Evolutionary conservation across 805 yeast genomes (phyloP).

Genomic region (Ogataea trehaloabstinens): DNA sequence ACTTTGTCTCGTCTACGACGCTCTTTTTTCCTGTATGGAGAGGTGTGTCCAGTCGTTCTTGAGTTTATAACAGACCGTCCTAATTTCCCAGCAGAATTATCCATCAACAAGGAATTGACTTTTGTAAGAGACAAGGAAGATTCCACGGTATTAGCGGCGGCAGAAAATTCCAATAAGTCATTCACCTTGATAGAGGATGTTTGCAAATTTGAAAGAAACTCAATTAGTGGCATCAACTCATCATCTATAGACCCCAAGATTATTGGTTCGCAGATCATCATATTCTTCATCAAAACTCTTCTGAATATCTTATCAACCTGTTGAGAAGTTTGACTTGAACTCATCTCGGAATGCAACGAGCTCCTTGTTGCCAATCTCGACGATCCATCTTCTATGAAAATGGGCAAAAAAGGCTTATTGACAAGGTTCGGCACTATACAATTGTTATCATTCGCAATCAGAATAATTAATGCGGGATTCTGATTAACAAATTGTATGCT

Average conservation of each 20-base stretch:
- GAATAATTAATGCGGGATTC: slow-evolving; percentile 26
- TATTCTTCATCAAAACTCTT: slow-evolving; percentile 13
- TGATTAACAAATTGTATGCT: slow-evolving; percentile 26
- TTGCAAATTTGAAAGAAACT: slow-evolving; percentile 29
- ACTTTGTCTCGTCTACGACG: slow-evolving; percentile 4
- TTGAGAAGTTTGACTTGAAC: neutral
- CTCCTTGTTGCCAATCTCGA: neutral
- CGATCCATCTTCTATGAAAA: slow-evolving; percentile 13
- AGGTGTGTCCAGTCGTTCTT: slow-evolving; percentile 1
- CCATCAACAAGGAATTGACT: slow-evolving; percentile 25
- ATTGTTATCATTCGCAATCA: slow-evolving; percentile 29
- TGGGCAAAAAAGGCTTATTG: slow-evolving; percentile 31
- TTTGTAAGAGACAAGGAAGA: slow-evolving; percentile 13
- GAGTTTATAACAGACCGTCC: slow-evolving; percentile 4
- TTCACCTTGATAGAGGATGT: slow-evolving; percentile 13
- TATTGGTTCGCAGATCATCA: slow-evolving; percentile 35
- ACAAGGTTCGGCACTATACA: slow-evolving; percentile 27
- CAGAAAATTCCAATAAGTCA: slow-evolving; percentile 9
- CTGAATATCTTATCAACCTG: slow-evolving; percentile 8
- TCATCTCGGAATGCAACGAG: neutral
- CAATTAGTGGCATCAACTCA: slow-evolving; percentile 32
- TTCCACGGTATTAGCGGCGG: slow-evolving; percentile 4
- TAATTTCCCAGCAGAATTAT: slow-evolving; percentile 14
- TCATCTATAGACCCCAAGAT: slow-evolving; percentile 25
- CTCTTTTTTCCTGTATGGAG: neutral